Evolutionary conservation across 805 yeast species (phyloP).

Genomic region (Kluyveromyces aestuarii): DNA sequence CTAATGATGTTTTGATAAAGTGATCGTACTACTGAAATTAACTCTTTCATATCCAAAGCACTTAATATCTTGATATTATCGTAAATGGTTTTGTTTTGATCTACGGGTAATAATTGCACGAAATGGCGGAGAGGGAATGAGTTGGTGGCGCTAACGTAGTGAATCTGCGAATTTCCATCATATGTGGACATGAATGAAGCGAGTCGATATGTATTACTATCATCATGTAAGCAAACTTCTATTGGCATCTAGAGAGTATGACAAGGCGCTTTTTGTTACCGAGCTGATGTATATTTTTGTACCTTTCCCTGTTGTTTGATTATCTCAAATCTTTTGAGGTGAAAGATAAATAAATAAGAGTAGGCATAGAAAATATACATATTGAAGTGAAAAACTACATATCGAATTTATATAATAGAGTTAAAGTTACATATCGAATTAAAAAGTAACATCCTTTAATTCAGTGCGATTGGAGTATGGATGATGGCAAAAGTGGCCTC

Average conservation of each 20-base stretch:
- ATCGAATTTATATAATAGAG: not conserved
- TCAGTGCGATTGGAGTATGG: not conserved
- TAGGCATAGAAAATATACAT: not conserved
- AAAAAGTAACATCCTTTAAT: not conserved
- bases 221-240: not conserved
- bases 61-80: slow-evolving; percentile 22
- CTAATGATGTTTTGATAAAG: not conserved
- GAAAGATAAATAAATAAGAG: not conserved
- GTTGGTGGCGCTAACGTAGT: slow-evolving; percentile 24
- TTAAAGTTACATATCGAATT: not conserved
- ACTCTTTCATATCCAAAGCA: slow-evolving; percentile 21
- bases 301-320: too few relatives aligned
- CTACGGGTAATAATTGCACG: slow-evolving; percentile 13
- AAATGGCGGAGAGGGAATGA: slow-evolving; percentile 24
- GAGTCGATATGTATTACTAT: not conserved
- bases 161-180: slow-evolving; percentile 6
- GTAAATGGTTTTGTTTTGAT: slow-evolving; percentile 11
- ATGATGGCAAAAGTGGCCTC: not conserved
- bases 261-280: too few relatives aligned
- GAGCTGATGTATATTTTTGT: too few relatives aligned
- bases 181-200: not conserved
- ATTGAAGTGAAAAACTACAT: not conserved
- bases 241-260: not conserved
- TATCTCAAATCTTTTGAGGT: not conserved
- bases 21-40: slow-evolving; percentile 7